Conservation (phyloP, 192 early-diverging fungal genomes). For the Chytriomyces sp. region DNA sequence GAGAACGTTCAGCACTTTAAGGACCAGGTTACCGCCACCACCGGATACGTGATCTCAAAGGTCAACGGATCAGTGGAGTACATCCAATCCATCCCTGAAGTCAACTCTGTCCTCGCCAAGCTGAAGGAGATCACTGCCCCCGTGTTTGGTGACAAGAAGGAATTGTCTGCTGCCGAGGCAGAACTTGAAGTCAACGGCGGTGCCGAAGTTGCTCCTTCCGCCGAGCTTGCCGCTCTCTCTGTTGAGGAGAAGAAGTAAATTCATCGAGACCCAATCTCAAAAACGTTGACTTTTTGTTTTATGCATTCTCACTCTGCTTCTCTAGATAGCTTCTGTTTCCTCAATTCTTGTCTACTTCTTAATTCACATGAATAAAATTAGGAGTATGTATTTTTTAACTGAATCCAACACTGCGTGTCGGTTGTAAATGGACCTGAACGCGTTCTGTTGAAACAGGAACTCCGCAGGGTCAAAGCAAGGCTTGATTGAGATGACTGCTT, state of each 20-base stretch:
- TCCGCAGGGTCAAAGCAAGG: too few species aligned
- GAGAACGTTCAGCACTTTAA: constrained; percentile 37
- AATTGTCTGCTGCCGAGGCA: constrained; percentile 2
- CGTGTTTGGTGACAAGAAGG: constrained; percentile 30
- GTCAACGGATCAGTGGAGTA: constrained; percentile 54
- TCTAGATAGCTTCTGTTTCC: too few species aligned
- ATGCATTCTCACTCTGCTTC: not conserved
- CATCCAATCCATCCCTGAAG: constrained; percentile 49
- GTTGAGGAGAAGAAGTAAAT: too few species aligned
- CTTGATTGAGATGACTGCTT: too few species aligned
- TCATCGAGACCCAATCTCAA: not conserved
- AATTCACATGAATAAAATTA: too few species aligned
- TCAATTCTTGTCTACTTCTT: too few species aligned
- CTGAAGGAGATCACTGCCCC: constrained; percentile 47
- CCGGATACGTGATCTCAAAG: constrained; percentile 56
- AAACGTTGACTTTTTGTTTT: not conserved
- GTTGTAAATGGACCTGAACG: too few species aligned
- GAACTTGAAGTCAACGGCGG: constrained; percentile 18
- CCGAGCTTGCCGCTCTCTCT: not conserved
- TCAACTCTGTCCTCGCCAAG: constrained; percentile 50
- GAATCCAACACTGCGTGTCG: too few species aligned
- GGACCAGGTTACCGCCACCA: constrained; percentile 39
- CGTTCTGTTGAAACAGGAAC: too few species aligned
- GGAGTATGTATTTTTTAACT: too few species aligned
- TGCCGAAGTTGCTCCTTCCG: constrained; percentile 1